Evolutionary conservation across 768 basidiomycete species (phyloP), one percentile per base, ranked within the genome.

Genomic region (Collybia mongolica): DNA sequence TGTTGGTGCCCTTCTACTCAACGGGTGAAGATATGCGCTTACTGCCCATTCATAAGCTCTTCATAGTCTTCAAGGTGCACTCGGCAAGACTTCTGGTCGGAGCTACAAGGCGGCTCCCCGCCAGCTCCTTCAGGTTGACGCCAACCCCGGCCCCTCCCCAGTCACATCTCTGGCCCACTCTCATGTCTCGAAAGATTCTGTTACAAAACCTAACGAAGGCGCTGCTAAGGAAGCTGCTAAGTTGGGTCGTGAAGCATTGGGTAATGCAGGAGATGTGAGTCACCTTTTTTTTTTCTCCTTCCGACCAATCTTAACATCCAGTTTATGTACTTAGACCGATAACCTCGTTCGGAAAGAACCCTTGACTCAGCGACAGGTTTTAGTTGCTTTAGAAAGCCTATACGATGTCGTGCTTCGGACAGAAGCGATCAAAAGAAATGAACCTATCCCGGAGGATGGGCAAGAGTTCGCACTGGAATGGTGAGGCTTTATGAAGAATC

Each of bases 61-160:
- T 17, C 84, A 86, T 60, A 90, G 82, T 64, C 77, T 96, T 12
- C 85, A 97, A 72, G 95, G 96, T 48, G 97, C 94, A 6, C 79
- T 99, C 3, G 97, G 97, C 6, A 94, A 88, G 68, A 96, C 95
- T 1, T 92, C 94, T 29, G 89, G 93, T 20, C 77, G 96, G 49
- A 95, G 93, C 53, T 91, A 94, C 63, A 94, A 93, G 60, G 93
- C 94, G 24, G 95, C 95, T n/a, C 97, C 97, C 12, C 82, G 96
- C 37, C 96, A 97, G 53, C 82, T 98, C 20, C 79, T 99, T 3
- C 93, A 98, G 65, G 93, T 98, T 7, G 88, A 91, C 51, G 61
- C 82, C 43, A 69, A 72, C 53, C 55, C 75, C 36, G 59, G 65
- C 29, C 58, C 68, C n/a, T 76, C 77, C 8, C 76, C 77, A 8